Percentiles rank a stretch among this genome's conserved stretches.
Conservation (phyloP, 371 early-diverging fungal species). For the Capillidium rhysosporum region DNA sequence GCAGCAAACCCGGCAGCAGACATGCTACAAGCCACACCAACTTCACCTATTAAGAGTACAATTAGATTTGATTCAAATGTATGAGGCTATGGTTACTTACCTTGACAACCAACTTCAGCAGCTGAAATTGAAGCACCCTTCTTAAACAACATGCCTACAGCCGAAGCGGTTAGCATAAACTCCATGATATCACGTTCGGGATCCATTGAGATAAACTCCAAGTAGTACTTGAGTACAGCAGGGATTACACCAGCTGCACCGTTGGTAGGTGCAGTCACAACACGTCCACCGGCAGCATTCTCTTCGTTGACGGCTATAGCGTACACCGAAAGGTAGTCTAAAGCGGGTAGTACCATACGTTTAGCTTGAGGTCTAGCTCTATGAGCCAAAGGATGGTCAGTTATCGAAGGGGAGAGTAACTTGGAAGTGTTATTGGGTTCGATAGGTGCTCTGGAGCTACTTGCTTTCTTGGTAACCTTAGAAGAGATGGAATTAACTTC, state of each 20-base stretch:
- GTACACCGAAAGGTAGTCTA: conserved; percentile 87
- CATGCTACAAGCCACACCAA: conserved; percentile 90
- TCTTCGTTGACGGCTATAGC: conserved; percentile 96
- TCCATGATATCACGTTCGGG: conserved; percentile 78
- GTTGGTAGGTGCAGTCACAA: conserved; percentile 86
- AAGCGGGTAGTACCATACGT: conserved; percentile 34
- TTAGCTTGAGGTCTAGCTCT: conserved; percentile 19
- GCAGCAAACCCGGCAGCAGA: conserved; percentile 87
- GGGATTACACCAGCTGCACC: conserved; percentile 91
- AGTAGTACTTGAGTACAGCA: conserved; percentile 81
- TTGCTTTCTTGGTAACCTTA: background rate
- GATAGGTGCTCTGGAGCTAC: background rate
- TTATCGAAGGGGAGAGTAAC: conserved; percentile 8
- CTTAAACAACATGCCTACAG: conserved; percentile 92
- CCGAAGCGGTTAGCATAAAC: conserved; percentile 76
- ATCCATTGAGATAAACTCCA: conserved; percentile 78
- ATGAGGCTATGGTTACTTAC: conserved; percentile 10
- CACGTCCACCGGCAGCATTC: conserved; percentile 86
- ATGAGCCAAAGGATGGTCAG: conserved; percentile 2
- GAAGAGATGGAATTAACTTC: conserved; percentile 8
- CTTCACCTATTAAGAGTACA: conserved; percentile 16
- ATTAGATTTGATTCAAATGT: background rate
- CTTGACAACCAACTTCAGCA: conserved; percentile 93
- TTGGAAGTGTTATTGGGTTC: conserved; percentile 13
- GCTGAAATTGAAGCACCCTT: conserved; percentile 85